Base-by-base conservation (phyloP, 2,329 filamentous ascomycete genomes). In the Botrytis galanthina region DNA sequence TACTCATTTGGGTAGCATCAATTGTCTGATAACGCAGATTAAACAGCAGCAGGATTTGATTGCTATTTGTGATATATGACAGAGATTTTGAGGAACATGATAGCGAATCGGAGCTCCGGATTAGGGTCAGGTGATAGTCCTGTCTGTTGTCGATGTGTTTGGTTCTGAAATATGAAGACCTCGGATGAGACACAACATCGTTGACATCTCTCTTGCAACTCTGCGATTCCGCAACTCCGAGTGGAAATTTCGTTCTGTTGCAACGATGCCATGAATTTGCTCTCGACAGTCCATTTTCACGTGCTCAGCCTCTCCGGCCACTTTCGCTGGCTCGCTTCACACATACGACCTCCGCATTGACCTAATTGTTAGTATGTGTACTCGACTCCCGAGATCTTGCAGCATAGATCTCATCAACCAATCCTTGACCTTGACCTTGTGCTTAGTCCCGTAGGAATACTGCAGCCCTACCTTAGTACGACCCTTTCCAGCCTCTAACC, bases 321-420 rank as follows among this genome's bases (percentile, higher is more conserved):
- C 60, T 51, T 39, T 12, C 22, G 26, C 22, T 62, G 35, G 6
- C 35, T 39, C 61, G 26, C 37, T 39, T 18, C 61, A 44, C 14
- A 44, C n/a, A 16, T 63, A n/a, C 8, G 26, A 16, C n/a, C 32
- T 66, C 20, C 42, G 42, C 62, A 37, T 39, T 61, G 62, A 32
- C 20, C 29, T 66, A 64, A 12, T 44, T 29, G 18, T 44, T 18
- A 57, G 51, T 57, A 57, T 26, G 35, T 35, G 48, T 42, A 68
- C 64, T 57, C 64, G 26, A 57, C 48, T 68, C 46, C 64, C 48
- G 18, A 68, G 64, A 68, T 68, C 64, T 54, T 39, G 48, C 35
- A 48, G 42, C 42, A 42, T 54, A 35, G 46, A 68, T 68, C 46
- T 68, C 10, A 48, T 66, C 14, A n/a, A 16, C 42, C 29, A 44